Evolutionary conservation across 106 monocot species (phyloP), one percentile per base, ranked within the genome.

Genomic region (Vanilla planifolia): DNA sequence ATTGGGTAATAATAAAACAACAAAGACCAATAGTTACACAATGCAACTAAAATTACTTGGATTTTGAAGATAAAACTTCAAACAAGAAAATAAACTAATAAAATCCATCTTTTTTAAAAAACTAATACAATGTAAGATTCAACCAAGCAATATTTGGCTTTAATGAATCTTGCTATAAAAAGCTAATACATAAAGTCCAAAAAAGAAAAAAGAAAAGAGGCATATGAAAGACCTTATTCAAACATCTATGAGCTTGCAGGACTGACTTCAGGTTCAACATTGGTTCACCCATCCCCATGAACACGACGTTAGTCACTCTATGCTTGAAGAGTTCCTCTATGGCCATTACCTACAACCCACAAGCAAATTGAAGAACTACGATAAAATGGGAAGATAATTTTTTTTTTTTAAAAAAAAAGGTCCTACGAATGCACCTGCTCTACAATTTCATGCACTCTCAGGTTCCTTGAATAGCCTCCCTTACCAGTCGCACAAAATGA

Each of bases 271-370:
- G 67, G 42, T 96, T 96, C 71, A 90, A 62, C 95, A 96, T 90
- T 36, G 90, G 95, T 66, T 96, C 95, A 9, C 95, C 95, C 95
- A 96, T 96, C 19, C 95, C 95, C 95, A 96, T 96, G 57, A 96
- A 96, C 37, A 96, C 95, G 33, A 96, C 95, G 75, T 96, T 96
- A 43, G 82, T 81, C 20, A 90, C 95, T 65, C 90, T 90, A 59
- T 87, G 90, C 44, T 79, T 79, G 73, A 96, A 96, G 28, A 84
- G 43, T 51, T 96, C 95, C 73, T 96, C 90, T 62, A 96, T 84
- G 36, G 79, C 76, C 73, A 96, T 73, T 23, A 96, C 95, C 95
- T 96, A 43, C 43, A 80, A 48, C 22, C 37, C 46, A 6, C 15
- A 25, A 9, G 35, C 20, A 66, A 47, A 1, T 20, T 32, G 33